phyloP scores from a whole-genome alignment of 495 filamentous ascomycete genomes.

The Xanthoparmelia taractica region DNA sequence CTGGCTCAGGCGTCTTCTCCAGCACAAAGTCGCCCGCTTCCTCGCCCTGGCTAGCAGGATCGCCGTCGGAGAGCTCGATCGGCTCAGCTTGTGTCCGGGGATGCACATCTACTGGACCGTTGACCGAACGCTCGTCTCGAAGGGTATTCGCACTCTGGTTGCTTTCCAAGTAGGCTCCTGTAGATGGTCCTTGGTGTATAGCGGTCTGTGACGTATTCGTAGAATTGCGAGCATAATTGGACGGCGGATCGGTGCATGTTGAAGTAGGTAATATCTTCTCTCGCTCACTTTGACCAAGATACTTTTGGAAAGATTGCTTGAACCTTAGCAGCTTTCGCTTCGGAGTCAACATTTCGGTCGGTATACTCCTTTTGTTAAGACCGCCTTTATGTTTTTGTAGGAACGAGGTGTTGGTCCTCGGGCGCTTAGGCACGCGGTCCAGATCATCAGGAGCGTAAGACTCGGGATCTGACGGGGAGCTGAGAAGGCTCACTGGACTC shows the following conservation, averaged over 20 bases:
- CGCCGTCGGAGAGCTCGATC: conserved; percentile 15
- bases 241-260: neutral
- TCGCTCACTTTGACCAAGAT: neutral
- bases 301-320: neutral
- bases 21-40: neutral
- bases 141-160: neutral
- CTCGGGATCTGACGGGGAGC: neutral
- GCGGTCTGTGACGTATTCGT: neutral
- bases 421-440: conserved; percentile 3
- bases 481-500: neutral
- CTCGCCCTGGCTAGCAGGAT: neutral
- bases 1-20: conserved; percentile 10
- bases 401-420: neutral
- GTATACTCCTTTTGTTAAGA: too few species aligned
- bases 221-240: neutral
- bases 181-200: neutral
- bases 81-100: conserved; percentile 9
- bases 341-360: neutral
- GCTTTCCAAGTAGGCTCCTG: neutral
- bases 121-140: neutral
- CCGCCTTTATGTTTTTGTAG: neutral
- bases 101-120: neutral
- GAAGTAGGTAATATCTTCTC: neutral
- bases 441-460: neutral
- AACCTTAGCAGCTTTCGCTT: neutral